A percentile compares a stretch with the other conserved stretches of the same genome.
Conservation (phyloP, 208 protist genomes). For the Blechomonas ayalai region DNA sequence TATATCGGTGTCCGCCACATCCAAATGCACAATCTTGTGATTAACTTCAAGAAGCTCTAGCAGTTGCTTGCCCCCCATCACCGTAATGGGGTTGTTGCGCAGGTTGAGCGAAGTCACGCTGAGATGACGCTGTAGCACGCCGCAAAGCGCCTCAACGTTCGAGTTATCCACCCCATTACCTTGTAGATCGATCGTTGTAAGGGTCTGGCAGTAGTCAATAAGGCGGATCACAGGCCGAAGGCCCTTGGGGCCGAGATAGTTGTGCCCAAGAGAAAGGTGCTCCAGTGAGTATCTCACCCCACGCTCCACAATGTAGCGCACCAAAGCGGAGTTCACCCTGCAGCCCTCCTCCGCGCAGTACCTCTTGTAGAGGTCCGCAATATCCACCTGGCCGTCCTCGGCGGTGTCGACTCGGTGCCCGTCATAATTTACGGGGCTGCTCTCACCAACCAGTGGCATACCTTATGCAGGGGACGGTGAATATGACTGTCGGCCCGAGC, state of each 20-base stretch:
- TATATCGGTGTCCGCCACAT: conserved; percentile 70
- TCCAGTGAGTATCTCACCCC: conserved; percentile 17
- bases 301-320: conserved; percentile 52
- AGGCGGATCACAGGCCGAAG: conserved; percentile 75
- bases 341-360: conserved; percentile 77
- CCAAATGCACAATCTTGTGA: conserved; percentile 54
- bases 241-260: conserved; percentile 87
- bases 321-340: conserved; percentile 72
- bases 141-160: conserved; percentile 51
- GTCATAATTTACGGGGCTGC: no score
- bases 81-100: conserved; percentile 76
- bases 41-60: conserved; percentile 70
- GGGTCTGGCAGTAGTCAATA: conserved; percentile 71
- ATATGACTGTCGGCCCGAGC: no score
- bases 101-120: conserved; percentile 57
- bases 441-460: no score
- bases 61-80: conserved; percentile 56
- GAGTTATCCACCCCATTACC: conserved; percentile 84
- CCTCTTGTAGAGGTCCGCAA: conserved; percentile 53
- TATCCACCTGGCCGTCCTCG: conserved; percentile 13
- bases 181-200: conserved; percentile 63
- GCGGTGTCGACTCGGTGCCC: neutral
- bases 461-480: no score
- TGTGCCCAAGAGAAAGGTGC: conserved; percentile 43
- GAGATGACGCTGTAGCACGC: conserved; percentile 60